Evolutionary conservation across 1,284 basidiomycete genomes (phyloP), one percentile per base, ranked within the genome.

Genomic region (Inonotus obliquus): DNA sequence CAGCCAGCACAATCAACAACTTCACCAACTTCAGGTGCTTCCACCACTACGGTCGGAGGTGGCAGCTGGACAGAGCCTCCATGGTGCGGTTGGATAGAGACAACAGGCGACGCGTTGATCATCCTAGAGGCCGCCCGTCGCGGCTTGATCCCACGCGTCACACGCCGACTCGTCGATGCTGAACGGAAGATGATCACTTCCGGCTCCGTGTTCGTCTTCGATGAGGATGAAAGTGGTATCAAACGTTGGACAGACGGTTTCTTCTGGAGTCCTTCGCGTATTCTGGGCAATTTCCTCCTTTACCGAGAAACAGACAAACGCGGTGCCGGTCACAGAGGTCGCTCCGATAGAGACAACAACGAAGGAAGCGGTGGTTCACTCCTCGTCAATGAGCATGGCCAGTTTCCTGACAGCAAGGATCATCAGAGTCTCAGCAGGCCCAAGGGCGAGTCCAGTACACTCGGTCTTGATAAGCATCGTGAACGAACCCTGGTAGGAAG

Each of bases 171-270:
- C 57, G 92, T 95, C 65, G 96, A 98, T 72, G 83, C 91, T 47
- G 96, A 99, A 74, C 84, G 92, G 63, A 90, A 87, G 68, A 92
- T 96, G 85, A 96, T 99, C 71, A 86, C 87, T 32, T 94, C 91
- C 7, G 96, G 96, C 61, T 91, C 92, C 2, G 93, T 99, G 35
- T 99, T 98, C 70, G 96, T 98, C 63, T 98, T 98, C 72, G 94
- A 99, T 74, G 96, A 98, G 77, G 89, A 93, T 68, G 94, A 98
- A 75, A 94, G 92, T 69, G 95, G 95, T 39, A 98, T 99, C 79
- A 98, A 97, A 77, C 84, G 96, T 55, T 98, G 96, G 96, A 99
- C 96, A 0, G 96, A 99, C 75, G 96, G 96, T 4, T 89, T 94
- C 72, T 91, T 92, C 69, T 98, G 96, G 96, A 87, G 85, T 66